Base-by-base conservation (phyloP, 1,284 basidiomycete genomes). In the Veloboletus limbatus region DNA sequence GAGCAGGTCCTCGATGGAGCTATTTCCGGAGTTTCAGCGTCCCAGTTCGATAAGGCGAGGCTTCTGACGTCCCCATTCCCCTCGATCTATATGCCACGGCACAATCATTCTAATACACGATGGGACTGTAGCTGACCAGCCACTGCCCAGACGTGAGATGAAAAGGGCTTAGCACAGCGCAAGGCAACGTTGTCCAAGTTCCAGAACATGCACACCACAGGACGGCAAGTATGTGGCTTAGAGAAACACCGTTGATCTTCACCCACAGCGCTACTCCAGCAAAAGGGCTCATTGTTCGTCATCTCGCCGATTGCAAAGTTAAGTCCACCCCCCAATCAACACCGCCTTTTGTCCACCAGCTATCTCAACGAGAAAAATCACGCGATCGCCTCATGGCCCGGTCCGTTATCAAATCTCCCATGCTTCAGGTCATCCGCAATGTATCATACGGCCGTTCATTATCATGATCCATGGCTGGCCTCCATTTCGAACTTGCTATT, bases 321-420 rank as follows among this genome's bases (percentile, higher is more conserved):
- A 62, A 61, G 48, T 49, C 36, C 42, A 50, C 50, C 46, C 34
- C 51, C 46, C 27, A 22, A 51, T 42, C 48, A 40, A 30, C 42
- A 55, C 53, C 33, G 54, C 63, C 44, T 32, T 47, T 22, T 21
- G 22, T 9, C 37, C 3, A 6, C 20, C 34, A 24, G 11, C 17
- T 24, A 30, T 28, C 41, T 35, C 34, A 32, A 17, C 33, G 24
- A 24, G 24, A 18, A n/a, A 16, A 30, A 17, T 48, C 65, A 67
- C 52, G 60, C 53, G 51, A 45, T 26, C 31, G 14, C 65, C 65
- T 63, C 65, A 54, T 63, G 65, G 39, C 26, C 25, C 33, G n/a
- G n/a, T 40, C 20, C 33, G 20, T 46, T 56, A 51, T 33, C 36
- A 8, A 48, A 46, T 31, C 43, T 54, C 44, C 32, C 48, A 38